phyloP scores from a whole-genome alignment of 2,329 filamentous ascomycete species.

The Aspergillus chevalieri region DNA sequence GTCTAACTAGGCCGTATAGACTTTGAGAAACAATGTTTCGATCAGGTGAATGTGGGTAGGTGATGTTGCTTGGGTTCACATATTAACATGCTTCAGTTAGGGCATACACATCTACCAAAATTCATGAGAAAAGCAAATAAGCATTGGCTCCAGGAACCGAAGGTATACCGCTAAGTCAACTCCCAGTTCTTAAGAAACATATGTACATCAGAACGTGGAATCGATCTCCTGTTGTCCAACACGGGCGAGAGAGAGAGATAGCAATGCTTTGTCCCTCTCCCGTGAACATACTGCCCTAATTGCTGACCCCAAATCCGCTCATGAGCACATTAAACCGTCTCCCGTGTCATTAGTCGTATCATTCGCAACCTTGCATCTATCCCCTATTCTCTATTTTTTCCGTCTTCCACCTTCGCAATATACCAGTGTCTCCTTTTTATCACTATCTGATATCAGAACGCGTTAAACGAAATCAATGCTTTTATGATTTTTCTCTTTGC shows the following conservation, averaged over 20 bases:
- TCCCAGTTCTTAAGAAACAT: slow-evolving; percentile 19
- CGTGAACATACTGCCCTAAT: slow-evolving; percentile 6
- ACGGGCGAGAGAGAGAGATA: slow-evolving; percentile 7
- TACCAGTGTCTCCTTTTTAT: background rate
- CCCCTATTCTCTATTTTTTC: slow-evolving; percentile 14
- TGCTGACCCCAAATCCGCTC: slow-evolving; percentile 11
- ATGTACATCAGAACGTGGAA: slow-evolving; percentile 31
- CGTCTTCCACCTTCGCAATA: background rate
- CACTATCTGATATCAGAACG: background rate
- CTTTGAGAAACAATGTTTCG: no score
- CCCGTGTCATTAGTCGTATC: slow-evolving; percentile 22
- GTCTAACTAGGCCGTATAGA: no score
- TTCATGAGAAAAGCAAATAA: background rate
- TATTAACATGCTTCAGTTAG: no score
- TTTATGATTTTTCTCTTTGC: background rate
- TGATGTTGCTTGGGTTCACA: no score
- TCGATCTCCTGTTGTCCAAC: slow-evolving; percentile 14
- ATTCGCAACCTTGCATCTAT: slow-evolving; percentile 10
- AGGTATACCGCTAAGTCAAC: slow-evolving; percentile 3
- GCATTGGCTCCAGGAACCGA: background rate
- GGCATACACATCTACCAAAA: background rate
- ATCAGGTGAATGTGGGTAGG: no score
- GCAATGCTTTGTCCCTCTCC: slow-evolving; percentile 1
- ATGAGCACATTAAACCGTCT: slow-evolving; percentile 19
- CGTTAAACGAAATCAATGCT: background rate